Base-by-base conservation (phyloP, 257 asterid species). In the Marsdenia floribunda region DNA sequence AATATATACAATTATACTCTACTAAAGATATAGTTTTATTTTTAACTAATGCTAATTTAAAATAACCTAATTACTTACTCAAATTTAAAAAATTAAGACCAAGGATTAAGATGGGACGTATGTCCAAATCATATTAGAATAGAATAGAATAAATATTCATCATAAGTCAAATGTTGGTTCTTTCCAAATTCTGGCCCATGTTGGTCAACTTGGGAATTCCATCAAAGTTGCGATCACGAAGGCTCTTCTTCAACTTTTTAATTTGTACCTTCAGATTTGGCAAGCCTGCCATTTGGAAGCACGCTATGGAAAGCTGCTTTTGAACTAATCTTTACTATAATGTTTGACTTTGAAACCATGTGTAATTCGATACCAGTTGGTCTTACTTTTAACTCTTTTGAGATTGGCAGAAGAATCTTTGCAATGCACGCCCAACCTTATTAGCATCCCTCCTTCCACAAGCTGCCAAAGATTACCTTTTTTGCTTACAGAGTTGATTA, bases 221-320 rank as follows among this genome's bases (percentile, higher is more conserved):
- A 29, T 35, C 78, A 72, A 70, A 82, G 87, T 80, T 75, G 87
- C 80, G 70, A 72, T 73, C 86, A 86, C 82, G 83, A 80, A 78
- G 80, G 88, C 91, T 49, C 54, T 15, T 15, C 54, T 7, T 58
- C 26, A 55, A 21, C 3, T 26, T 40, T 18, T 12, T 14, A 14
- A 22, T 13, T 70, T 13, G 14, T 42, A 70, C 49, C 47, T 54
- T 47, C 29, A 10, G 12, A 35, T 18, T 29, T 66, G 59, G 73
- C 9, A 75, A 49, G 49, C 55, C 38, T 86, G 84, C 89, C 91
- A 87, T 81, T 80, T 89, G 94, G 87, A 83, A 38, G 46, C 72
- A 54, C 68, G 59, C 49, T 13, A 66, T 44, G 8, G 44, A 50
- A 71, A 16, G 19, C 46, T 52, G 52, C 71, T 4, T 19, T 38